Evolutionary conservation across 2,329 filamentous ascomycete species (phyloP), one percentile per base, ranked within the genome.

Genomic region (Chalara sp.): DNA sequence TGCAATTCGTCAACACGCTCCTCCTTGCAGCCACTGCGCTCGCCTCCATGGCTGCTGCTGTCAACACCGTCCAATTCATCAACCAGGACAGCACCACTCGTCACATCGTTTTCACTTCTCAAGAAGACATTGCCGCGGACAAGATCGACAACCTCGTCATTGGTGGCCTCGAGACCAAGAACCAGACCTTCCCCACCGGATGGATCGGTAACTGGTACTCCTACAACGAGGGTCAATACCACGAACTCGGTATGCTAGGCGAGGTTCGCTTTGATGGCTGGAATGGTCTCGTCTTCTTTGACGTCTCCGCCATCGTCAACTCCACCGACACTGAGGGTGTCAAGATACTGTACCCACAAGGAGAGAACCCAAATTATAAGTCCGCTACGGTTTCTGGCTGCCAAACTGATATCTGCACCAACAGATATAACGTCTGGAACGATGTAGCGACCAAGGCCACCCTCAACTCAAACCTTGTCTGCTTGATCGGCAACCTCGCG

Each of bases 241-340:
- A 72, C 57, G 59, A 61, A 41, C 63, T 70, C 5, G 78, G 78
- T 58, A 80, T 79, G 50, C 67, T 79, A 2, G 76, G 75, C 21
- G 75, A 78, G 61, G 72, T 79, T 6, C 70, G 71, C 4, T 79
- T 78, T 57, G 67, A 73, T 48, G 75, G 72, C 61, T 78, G 66
- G 66, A 60, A 64, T 48, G 76, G 68, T 56, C 54, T 69, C 52
- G 79, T 73, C 51, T 81, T 73, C 72, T 81, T 78, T 52, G 78
- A 81, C 56, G 76, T 81, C 55, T 80, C 76, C 8, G 77, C 77
- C 63, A 81, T 81, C 56, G 75, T 80, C 59, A 67, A 76, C 65
- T 66, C 75, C 47, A 61, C 61, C 39, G 78, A 80, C 65, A 59
- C 67, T 56, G 51, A 73, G 56, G 76, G 76, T 58, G 71, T 81